Percentiles rank a stretch among this genome's conserved stretches.
These are phyloP conservation scores for Penicillium parvum DNA, from an alignment of 495 filamentous ascomycete species.

Conservation along the genomic window DNA sequence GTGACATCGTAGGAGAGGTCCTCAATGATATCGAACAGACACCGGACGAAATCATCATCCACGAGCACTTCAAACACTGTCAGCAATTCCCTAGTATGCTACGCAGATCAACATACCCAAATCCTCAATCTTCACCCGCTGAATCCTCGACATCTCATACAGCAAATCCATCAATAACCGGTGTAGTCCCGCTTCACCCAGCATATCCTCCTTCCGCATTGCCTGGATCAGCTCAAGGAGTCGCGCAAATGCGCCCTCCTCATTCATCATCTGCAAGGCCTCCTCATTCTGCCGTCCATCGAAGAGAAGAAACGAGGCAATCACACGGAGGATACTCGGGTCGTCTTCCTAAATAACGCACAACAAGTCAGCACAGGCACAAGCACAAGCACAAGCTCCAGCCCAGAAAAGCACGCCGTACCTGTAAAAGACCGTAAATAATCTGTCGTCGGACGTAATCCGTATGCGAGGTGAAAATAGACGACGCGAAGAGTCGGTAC, in stretches of 20 bases:
- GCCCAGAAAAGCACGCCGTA: conserved; percentile 27
- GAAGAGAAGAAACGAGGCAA: conserved; percentile 82
- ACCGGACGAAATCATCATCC: conserved; percentile 79
- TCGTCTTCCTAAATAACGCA: conserved; percentile 73
- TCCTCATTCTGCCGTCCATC: conserved; percentile 77
- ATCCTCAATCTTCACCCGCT: conserved; percentile 72
- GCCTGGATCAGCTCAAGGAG: conserved; percentile 76
- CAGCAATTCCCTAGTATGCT: neutral
- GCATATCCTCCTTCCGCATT: conserved; percentile 56
- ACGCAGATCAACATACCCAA: conserved; percentile 49
- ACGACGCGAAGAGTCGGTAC: conserved; percentile 72
- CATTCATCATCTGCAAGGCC: conserved; percentile 81
- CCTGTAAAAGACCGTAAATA: conserved; percentile 85
- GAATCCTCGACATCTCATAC: conserved; percentile 96
- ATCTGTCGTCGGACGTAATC: conserved; percentile 93
- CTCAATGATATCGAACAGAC: conserved; percentile 87
- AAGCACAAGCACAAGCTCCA: neutral
- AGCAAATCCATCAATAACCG: conserved; percentile 79
- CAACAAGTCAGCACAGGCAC: too few relatives aligned
- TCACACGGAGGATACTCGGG: conserved; percentile 68
- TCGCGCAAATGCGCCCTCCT: conserved; percentile 76
- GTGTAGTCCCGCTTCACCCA: conserved; percentile 67
- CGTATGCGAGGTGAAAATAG: conserved; percentile 65
- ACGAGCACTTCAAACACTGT: conserved; percentile 43
- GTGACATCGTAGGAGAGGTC: conserved; percentile 80